Evolutionary conservation across 2,329 filamentous ascomycete genomes (phyloP).

Genomic region (Aphanoascus verrucosus): DNA sequence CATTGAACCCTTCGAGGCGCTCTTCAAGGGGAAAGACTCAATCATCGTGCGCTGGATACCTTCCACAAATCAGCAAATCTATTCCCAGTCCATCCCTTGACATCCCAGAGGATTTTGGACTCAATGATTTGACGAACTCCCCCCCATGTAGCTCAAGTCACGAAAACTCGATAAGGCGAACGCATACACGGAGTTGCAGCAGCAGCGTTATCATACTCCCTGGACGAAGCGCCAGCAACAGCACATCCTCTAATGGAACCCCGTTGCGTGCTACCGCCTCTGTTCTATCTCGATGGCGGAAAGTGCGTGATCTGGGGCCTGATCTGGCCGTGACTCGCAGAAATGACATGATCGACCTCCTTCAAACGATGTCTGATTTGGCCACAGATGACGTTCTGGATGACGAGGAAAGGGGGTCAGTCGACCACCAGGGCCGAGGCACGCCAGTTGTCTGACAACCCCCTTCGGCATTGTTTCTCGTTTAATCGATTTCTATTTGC

Average conservation of each 20-base stretch:
- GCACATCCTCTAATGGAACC: not conserved
- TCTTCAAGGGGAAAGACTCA: not conserved
- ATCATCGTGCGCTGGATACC: not conserved
- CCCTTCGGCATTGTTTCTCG: too few relatives aligned
- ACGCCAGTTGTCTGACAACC: not conserved
- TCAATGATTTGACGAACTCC: not conserved
- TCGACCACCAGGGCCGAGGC: not conserved
- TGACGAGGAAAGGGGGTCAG: not conserved
- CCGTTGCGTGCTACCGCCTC: constrained; percentile 12
- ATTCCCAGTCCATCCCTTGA: constrained; percentile 12
- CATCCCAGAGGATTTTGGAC: constrained; percentile 11
- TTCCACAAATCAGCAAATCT: constrained; percentile 7
- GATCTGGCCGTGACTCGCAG: constrained; percentile 21
- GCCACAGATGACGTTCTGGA: not conserved
- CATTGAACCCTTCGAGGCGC: not conserved
- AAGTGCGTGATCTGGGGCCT: constrained; percentile 11
- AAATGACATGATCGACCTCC: constrained; percentile 29
- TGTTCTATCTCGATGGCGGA: constrained; percentile 16
- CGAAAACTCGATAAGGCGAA: not conserved
- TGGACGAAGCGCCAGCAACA: constrained; percentile 16
- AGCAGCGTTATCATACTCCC: constrained; percentile 25
- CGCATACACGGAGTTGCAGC: constrained; percentile 18
- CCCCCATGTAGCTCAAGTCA: not conserved
- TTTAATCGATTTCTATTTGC: too few relatives aligned
- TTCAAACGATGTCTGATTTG: constrained; percentile 16